phyloP scores from a whole-genome alignment of 2,329 filamentous ascomycete species.

The Colletotrichum orchidophilum region DNA sequence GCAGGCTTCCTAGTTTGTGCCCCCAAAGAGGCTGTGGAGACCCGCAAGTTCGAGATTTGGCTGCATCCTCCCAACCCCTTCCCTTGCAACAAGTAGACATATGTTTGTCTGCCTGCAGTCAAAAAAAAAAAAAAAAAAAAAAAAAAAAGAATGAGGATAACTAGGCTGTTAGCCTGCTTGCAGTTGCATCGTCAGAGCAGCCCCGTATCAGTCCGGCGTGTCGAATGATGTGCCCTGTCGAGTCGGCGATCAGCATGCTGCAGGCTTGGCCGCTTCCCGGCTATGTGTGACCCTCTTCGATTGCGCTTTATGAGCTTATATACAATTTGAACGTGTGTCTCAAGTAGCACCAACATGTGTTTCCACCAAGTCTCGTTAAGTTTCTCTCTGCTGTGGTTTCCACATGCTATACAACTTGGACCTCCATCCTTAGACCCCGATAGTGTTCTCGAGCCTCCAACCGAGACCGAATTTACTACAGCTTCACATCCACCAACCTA shows the following conservation, averaged over 20 bases:
- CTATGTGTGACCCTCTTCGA: background rate
- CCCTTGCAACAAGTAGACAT: background rate
- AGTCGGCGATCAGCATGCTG: background rate
- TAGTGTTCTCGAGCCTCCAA: background rate
- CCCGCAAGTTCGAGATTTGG: slow-evolving; percentile 6
- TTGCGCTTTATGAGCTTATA: slow-evolving; percentile 1
- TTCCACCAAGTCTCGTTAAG: background rate
- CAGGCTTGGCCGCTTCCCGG: slow-evolving; percentile 5
- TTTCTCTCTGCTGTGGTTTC: background rate
- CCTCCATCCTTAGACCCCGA: background rate
- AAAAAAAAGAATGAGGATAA: background rate
- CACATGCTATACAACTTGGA: background rate
- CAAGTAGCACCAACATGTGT: background rate
- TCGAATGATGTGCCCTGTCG: slow-evolving; percentile 6
- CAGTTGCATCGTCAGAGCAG: background rate
- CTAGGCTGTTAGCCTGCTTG: background rate
- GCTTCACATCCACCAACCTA: background rate
- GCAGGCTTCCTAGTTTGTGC: background rate
- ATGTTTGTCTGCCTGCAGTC: slow-evolving; percentile 23
- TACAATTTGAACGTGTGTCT: background rate
- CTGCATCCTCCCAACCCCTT: background rate
- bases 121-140: too few species aligned
- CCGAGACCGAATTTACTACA: background rate
- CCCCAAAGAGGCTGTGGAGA: slow-evolving; percentile 18
- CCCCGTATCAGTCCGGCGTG: slow-evolving; percentile 6